Evolutionary conservation across 257 asterid genomes (phyloP), one percentile per base, ranked within the genome.

Genomic region (Petunia axillaris): DNA sequence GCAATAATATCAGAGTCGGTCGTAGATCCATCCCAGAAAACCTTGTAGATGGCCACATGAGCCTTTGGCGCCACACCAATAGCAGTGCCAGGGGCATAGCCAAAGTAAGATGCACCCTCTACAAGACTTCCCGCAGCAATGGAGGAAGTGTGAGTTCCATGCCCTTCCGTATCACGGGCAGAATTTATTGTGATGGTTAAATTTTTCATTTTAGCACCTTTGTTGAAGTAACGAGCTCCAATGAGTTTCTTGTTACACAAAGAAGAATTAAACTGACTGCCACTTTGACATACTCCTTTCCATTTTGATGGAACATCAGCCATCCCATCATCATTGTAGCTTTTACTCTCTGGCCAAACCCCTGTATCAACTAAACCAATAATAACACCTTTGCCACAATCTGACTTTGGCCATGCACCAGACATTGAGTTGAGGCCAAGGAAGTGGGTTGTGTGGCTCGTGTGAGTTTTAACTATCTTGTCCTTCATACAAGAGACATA

Each of bases 131-230:
- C 97, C 1, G 88, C 92, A 0, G 96, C 96, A 0, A 94, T 93
- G 57, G 94, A 82, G 0, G 97, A 91, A 5, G 96, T 91, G 77
- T 92, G 97, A 1, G 95, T 90, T 2, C 95, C 95, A 48, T 92
- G 97, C 3, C 97, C 97, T 0, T 90, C 88, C 0, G 89, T 87
- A 64, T 92, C 97, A 0, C 94, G 94, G 0, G 92, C 76, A 0
- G 93, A 90, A 41, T 91, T 90, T 91, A 89, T 90, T 1, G 90
- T 53, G 6, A 89, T 83, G 8, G 91, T 90, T 57, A 88, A n/a
- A 77, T 86, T 87, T 1, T 91, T 94, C 36, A 39, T 53, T 35
- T 75, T 87, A 0, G 97, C 88, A 1, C 96, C 93, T 68, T 84
- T 88, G 83, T 85, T 86, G 89, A 93, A 93, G 76, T 40, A 90